A percentile compares a stretch with the other conserved stretches of the same genome.
These are phyloP conservation scores for Pelargonium citronellum DNA, from an alignment of 441 rosid genomes.

Conservation along the genomic window DNA sequence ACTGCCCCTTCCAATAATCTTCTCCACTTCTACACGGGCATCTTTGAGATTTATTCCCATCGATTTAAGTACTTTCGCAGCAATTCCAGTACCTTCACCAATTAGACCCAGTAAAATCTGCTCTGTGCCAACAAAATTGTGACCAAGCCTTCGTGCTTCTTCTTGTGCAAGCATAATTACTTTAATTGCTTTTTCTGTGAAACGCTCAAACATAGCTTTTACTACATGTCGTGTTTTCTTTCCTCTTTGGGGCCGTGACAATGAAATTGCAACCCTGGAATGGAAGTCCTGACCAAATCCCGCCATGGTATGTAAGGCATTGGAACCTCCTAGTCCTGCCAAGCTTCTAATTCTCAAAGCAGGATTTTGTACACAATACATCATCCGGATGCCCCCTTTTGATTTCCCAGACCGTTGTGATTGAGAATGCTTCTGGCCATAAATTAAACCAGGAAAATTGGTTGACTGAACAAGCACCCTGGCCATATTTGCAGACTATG, in stretches of 20 bases:
- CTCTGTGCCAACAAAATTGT: conserved; percentile 97
- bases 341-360: conserved; percentile 42
- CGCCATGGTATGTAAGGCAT: conserved; percentile 41
- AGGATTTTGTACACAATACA: conserved; percentile 34
- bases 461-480: conserved; percentile 69
- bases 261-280: conserved; percentile 34
- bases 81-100: conserved; percentile 98
- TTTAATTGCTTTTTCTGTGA: conserved; percentile 93
- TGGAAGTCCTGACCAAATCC: conserved; percentile 39
- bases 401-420: conserved; percentile 40
- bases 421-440: conserved; percentile 34
- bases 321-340: conserved; percentile 58
- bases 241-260: conserved; percentile 32
- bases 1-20: conserved; percentile 94
- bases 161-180: conserved; percentile 99
- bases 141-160: conserved; percentile 96
- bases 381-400: conserved; percentile 47
- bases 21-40: conserved; percentile 91
- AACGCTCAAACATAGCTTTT: conserved; percentile 93
- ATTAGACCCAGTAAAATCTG: conserved; percentile 87
- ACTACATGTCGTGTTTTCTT: conserved; percentile 44
- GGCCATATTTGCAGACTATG: conserved; percentile 45
- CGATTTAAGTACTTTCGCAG: conserved; percentile 93
- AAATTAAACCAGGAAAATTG: conserved; percentile 36
- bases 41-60: conserved; percentile 97